These are phyloP conservation scores for Xenosphaeropsis pyriputrescens DNA, from an alignment of 2,329 filamentous ascomycete genomes.

Conservation along the genomic window DNA sequence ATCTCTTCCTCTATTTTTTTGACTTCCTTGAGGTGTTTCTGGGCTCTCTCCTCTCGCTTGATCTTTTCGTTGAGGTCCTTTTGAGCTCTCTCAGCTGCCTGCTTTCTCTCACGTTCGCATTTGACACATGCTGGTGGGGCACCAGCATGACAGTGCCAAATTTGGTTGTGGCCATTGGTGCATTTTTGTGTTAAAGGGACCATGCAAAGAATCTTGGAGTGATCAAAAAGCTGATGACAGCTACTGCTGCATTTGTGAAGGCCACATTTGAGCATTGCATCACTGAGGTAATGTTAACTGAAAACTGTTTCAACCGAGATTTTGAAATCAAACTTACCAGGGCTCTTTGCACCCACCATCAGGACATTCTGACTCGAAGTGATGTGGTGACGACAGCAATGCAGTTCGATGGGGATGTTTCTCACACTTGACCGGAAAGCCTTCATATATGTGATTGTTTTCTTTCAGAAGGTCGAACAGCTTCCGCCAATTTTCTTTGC, in stretches of 20 bases:
- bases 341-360: conserved; percentile 53
- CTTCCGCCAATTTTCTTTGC: conserved; percentile 37
- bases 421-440: conserved; percentile 44
- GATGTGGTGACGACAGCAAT: conserved; percentile 29
- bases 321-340: conserved; percentile 32
- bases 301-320: conserved; percentile 1
- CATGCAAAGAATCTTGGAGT: conserved; percentile 34
- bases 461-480: conserved; percentile 41
- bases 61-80: conserved; percentile 9
- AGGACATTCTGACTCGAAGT: conserved; percentile 48
- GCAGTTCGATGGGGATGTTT: conserved; percentile 35
- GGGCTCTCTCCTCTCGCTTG: conserved; percentile 5
- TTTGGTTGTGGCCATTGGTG: conserved; percentile 30
- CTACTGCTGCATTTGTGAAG: conserved; percentile 40
- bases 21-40: conserved; percentile 8
- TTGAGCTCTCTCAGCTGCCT: conserved; percentile 23
- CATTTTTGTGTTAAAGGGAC: conserved; percentile 31
- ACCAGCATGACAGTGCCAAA: conserved; percentile 28
- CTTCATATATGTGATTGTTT: conserved; percentile 38
- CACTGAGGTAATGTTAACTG: conserved; percentile 21
- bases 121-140: conserved; percentile 24
- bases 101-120: conserved; percentile 36
- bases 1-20: conserved; percentile 11
- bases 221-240: conserved; percentile 46
- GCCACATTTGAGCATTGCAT: conserved; percentile 34